Conservation (phyloP, 768 basidiomycete species). For the Tylopilus sp. region DNA sequence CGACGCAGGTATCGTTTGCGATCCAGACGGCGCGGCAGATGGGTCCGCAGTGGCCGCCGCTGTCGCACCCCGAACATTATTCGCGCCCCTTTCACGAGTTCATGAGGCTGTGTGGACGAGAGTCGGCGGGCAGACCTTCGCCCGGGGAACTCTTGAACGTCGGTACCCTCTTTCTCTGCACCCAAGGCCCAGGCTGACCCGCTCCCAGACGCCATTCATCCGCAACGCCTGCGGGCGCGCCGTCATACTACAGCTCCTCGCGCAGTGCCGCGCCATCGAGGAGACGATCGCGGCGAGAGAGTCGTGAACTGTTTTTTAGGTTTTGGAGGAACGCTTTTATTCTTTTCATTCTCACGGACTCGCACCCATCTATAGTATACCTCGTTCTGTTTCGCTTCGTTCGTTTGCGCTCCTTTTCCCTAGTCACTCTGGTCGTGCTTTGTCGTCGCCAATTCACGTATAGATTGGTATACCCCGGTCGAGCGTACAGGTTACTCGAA, state of each 20-base stretch:
- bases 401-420: no score
- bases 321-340: no score
- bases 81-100: constrained; percentile 74
- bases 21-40: constrained; percentile 44
- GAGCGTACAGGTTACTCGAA: no score
- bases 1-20: constrained; percentile 15
- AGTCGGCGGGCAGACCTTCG: constrained; percentile 51
- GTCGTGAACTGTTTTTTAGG: no score
- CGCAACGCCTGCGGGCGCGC: constrained; percentile 64
- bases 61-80: constrained; percentile 55
- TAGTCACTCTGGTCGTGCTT: no score
- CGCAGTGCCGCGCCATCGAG: constrained; percentile 68
- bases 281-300: constrained; percentile 31
- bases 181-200: no score
- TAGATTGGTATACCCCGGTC: no score
- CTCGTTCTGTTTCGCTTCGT: no score
- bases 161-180: constrained; percentile 14
- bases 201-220: constrained; percentile 60
- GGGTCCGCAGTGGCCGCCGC: constrained; percentile 61
- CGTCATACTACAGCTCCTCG: constrained; percentile 64
- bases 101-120: constrained; percentile 61
- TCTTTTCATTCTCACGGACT: no score
- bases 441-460: no score
- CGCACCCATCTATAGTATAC: no score
- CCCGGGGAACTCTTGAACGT: constrained; percentile 60